These are phyloP conservation scores for Cladophialophora carrionii DNA, from an alignment of 2,329 filamentous ascomycete genomes.

Conservation along the genomic window DNA sequence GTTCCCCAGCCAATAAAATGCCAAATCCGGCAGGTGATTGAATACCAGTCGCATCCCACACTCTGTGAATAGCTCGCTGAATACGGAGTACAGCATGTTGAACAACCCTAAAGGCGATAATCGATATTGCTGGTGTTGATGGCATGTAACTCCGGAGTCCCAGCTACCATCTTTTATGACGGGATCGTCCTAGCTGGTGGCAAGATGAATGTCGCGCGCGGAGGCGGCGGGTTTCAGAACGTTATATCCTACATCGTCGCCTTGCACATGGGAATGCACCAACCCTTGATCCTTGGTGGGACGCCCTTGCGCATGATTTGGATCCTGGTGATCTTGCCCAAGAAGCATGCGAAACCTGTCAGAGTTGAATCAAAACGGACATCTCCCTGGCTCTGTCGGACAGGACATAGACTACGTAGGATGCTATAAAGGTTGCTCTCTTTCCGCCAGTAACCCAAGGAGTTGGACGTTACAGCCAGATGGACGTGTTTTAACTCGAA, in stretches of 20 bases:
- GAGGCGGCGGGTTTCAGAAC: constrained; percentile 1
- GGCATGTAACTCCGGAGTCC: constrained; percentile 14
- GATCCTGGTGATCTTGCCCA: constrained; percentile 34
- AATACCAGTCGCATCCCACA: constrained; percentile 18
- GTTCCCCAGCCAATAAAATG: background rate
- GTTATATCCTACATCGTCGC: constrained; percentile 8
- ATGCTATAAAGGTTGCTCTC: constrained; percentile 37
- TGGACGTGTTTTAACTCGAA: constrained; percentile 29
- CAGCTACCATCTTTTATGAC: constrained; percentile 21
- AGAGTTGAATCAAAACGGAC: constrained; percentile 44
- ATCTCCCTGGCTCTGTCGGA: constrained; percentile 46
- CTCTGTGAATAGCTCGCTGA: constrained; percentile 19
- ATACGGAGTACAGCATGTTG: too few relatives aligned
- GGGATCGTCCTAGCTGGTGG: constrained; percentile 23
- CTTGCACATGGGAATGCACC: background rate
- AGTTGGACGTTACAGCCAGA: too few relatives aligned
- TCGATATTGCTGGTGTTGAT: constrained; percentile 21
- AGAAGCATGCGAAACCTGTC: constrained; percentile 43
- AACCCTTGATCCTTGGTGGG: constrained; percentile 22
- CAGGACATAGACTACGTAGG: constrained; percentile 46
- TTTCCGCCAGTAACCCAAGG: background rate
- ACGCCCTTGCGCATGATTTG: constrained; percentile 20
- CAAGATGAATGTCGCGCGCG: constrained; percentile 17
- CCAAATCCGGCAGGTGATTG: constrained; percentile 15
- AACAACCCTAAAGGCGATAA: constrained; percentile 23